phyloP scores from a whole-genome alignment of 164 flowering plant species.

The Houttuynia cordata region DNA sequence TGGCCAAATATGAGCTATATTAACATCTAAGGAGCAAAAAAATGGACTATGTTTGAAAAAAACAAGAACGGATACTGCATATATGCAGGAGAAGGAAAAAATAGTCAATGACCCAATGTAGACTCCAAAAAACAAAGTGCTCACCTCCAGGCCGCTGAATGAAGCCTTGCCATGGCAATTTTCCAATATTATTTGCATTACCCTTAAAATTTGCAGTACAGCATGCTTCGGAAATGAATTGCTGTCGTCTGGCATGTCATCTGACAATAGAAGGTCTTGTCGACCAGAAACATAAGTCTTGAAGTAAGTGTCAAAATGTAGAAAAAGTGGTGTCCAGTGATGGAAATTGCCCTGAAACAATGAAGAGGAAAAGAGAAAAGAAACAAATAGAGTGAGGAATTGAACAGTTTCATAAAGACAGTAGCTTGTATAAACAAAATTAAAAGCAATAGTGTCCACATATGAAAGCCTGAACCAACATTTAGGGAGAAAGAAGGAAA shows the following conservation, averaged over 20 bases:
- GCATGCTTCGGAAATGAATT: slow-evolving; percentile 68
- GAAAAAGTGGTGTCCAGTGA: slow-evolving; percentile 95
- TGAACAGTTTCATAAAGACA: too few species aligned
- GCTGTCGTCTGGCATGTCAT: slow-evolving; percentile 50
- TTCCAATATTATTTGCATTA: slow-evolving; percentile 83
- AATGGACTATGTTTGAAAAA: too few species aligned
- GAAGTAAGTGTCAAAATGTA: slow-evolving; percentile 91
- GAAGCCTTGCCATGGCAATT: slow-evolving; percentile 91
- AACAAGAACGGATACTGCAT: too few species aligned
- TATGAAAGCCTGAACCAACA: too few species aligned
- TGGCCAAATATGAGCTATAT: too few species aligned
- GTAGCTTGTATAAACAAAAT: too few species aligned
- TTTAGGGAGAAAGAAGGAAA: not conserved
- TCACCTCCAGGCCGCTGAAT: slow-evolving; percentile 84
- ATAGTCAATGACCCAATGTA: not conserved
- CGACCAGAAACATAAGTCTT: slow-evolving; percentile 67
- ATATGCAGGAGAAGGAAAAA: too few species aligned
- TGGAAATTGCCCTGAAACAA: slow-evolving; percentile 86
- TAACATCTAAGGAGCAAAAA: too few species aligned
- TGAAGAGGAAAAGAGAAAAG: slow-evolving; percentile 1
- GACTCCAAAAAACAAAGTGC: not conserved
- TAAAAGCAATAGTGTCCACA: too few species aligned
- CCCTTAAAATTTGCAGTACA: slow-evolving; percentile 77
- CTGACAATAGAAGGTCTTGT: slow-evolving; percentile 77
- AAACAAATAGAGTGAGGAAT: too few species aligned